phyloP scores from a whole-genome alignment of 2,329 filamentous ascomycete genomes.

The Berkeleyomyces rouxiae region DNA sequence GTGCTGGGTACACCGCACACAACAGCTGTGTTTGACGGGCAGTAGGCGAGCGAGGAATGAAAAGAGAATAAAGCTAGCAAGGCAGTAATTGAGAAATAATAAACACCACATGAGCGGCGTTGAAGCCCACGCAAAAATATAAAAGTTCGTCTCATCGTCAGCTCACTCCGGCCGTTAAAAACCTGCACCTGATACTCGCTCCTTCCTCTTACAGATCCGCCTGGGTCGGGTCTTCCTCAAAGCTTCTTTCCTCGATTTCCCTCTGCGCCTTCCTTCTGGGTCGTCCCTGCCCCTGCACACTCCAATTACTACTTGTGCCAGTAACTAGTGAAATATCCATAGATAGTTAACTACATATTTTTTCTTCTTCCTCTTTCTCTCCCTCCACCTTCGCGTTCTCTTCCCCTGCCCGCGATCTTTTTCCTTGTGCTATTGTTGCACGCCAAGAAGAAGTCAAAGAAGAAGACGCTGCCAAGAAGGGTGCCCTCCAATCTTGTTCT shows the following conservation, averaged over 20 bases:
- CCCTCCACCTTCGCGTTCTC: not conserved
- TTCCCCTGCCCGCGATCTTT: not conserved
- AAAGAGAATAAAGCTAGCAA: not conserved
- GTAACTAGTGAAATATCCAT: not conserved
- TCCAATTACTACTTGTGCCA: not conserved
- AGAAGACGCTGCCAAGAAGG: not conserved
- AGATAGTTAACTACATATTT: not conserved
- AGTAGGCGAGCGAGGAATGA: not conserved
- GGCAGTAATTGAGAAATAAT: too few species aligned
- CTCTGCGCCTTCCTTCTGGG: conserved; percentile 6
- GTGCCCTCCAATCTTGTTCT: not conserved
- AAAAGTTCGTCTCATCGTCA: too few species aligned
- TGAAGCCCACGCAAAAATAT: too few species aligned
- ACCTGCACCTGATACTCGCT: not conserved
- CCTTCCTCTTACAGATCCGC: not conserved
- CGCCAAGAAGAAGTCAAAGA: too few species aligned
- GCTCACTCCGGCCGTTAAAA: too few species aligned
- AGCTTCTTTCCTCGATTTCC: conserved; percentile 1
- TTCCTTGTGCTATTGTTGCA: not conserved
- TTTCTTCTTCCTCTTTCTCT: conserved; percentile 2
- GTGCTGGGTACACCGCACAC: too few species aligned
- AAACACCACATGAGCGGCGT: not conserved
- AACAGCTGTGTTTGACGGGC: not conserved
- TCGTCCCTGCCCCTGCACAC: conserved; percentile 1
- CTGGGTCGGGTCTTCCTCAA: not conserved